These are phyloP conservation scores for Aristolochia fimbriata DNA, from an alignment of 164 flowering plant genomes.

Conservation along the genomic window DNA sequence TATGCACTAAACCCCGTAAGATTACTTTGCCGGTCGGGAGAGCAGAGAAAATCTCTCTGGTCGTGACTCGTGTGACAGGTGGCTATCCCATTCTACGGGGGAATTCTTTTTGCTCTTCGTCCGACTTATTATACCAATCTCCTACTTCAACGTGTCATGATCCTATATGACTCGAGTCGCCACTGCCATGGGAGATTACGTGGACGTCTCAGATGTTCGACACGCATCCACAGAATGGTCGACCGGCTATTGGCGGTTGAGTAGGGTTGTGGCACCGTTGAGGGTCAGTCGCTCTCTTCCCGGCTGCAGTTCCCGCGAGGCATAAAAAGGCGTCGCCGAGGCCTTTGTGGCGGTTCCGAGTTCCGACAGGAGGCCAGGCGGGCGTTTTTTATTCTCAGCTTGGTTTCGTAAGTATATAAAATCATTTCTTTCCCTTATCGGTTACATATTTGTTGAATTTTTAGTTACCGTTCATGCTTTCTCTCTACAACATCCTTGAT, in stretches of 20 bases:
- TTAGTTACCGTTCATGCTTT: background rate
- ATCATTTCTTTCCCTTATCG: background rate
- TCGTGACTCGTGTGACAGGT: too few relatives aligned
- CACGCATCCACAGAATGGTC: background rate
- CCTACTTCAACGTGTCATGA: too few relatives aligned
- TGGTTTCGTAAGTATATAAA: background rate
- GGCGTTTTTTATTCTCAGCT: background rate
- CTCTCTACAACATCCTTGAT: background rate
- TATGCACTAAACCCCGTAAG: too few relatives aligned
- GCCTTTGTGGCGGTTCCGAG: background rate
- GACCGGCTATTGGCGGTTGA: slow-evolving; percentile 4
- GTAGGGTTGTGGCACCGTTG: background rate
- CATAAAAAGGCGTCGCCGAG: background rate
- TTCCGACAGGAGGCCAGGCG: background rate
- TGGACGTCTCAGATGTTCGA: too few relatives aligned
- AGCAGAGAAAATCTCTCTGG: too few relatives aligned
- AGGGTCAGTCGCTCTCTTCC: slow-evolving; percentile 1
- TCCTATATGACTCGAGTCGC: background rate
- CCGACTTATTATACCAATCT: too few relatives aligned
- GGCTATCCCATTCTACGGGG: too few relatives aligned
- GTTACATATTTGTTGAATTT: background rate
- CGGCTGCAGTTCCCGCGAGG: slow-evolving; percentile 7
- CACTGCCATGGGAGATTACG: too few relatives aligned
- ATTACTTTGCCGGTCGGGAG: too few relatives aligned
- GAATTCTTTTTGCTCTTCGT: too few relatives aligned